Evolutionary conservation across 2,329 filamentous ascomycete genomes (phyloP).

Genomic region (Cladosporium cucumerinum): DNA sequence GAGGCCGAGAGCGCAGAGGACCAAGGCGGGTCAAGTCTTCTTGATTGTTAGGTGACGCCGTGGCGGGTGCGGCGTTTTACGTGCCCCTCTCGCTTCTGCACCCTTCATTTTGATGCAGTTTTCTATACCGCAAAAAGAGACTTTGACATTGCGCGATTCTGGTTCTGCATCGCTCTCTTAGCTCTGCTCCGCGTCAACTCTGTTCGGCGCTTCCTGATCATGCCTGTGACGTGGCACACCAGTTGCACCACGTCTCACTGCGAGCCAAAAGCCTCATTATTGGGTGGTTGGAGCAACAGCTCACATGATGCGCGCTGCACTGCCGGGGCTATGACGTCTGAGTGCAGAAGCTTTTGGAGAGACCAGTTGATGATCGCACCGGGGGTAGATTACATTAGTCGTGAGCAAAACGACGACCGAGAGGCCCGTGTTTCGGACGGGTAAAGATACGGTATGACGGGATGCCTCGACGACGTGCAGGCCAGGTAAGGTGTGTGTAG

Average conservation of each 20-base stretch:
- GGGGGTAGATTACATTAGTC: background rate
- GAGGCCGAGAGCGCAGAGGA: constrained; percentile 15
- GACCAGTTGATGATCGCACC: background rate
- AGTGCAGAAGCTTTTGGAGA: constrained; percentile 9
- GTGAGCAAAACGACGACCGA: background rate
- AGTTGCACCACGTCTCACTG: background rate
- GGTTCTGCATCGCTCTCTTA: background rate
- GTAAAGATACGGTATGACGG: constrained; percentile 15
- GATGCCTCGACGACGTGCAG: constrained; percentile 1
- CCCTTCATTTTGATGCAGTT: background rate
- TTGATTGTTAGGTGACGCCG: constrained; percentile 1
- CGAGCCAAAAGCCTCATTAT: constrained; percentile 1
- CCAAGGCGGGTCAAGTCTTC: constrained; percentile 5
- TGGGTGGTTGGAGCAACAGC: background rate
- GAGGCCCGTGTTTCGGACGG: constrained; percentile 10
- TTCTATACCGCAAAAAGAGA: background rate
- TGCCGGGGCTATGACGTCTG: constrained; percentile 11
- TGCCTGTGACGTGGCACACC: constrained; percentile 9
- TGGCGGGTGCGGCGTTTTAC: background rate
- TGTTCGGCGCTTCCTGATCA: background rate
- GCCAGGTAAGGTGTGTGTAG: background rate
- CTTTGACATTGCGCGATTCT: background rate
- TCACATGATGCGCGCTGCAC: constrained; percentile 7
- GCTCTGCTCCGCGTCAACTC: background rate
- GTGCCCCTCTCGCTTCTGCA: background rate